Base-by-base conservation (phyloP, 192 early-diverging fungal genomes). In the Kickxella alabastrina region DNA sequence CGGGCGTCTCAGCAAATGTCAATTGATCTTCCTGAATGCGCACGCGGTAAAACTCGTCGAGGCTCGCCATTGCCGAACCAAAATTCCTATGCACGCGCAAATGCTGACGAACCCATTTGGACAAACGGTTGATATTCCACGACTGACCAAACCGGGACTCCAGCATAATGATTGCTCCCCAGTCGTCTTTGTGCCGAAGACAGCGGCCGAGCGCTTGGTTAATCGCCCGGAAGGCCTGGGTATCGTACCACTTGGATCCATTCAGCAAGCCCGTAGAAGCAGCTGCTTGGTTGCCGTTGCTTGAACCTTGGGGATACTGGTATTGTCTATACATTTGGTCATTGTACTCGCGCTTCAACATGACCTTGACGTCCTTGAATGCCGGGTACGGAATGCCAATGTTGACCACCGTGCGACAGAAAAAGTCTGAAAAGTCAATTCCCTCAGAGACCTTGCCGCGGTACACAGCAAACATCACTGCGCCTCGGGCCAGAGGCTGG, bases 171-270 rank as follows among this genome's bases (percentile, higher is more conserved):
- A 83, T 69, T 4, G 63, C 75, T 1, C 82, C 82, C 82, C 82
- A 84, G 35, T 84, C 82, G 12, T 52, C 49, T 12, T 58, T 62
- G 48, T 84, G 82, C 2, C 82, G 68, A 38, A 84, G 64, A 42
- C 82, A 82, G 10, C 82, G 68, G 14, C 82, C 82, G 4, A 84
- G 51, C 2, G 80, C 79, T 57, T 84, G 82, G 58, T 82, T 84
- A 15, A 78, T 52, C 3, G 82, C 82, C 0, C 82, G 71, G 31
- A 78, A 84, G 0, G 82, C 80, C 57, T 82, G 80, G 25, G 72
- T 77, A 3, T 79, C 72, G 40, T 81, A 81, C 82, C 82, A 82
- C 41, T 61, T 62, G 8, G 39, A 43, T 4, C 80, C 82, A 22
- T 43, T 58, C n/a, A 81, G 47, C n/a, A n/a, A n/a, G n/a, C n/a